Base-by-base conservation (phyloP, 1,139 yeast species). In the Sugiyamaella novakii region DNA sequence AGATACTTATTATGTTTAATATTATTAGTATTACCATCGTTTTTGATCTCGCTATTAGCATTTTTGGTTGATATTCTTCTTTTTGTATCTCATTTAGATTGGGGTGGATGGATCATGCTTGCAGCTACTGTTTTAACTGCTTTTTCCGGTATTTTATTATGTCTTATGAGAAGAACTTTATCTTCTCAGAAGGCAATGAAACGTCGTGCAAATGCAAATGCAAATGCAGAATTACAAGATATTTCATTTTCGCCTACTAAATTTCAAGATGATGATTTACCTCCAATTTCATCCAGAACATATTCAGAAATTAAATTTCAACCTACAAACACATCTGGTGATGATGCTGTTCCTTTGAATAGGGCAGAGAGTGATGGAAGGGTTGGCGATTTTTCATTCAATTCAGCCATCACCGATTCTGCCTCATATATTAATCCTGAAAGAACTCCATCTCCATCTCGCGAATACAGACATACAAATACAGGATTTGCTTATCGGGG, bases 101-200 rank as follows among this genome's bases (percentile, higher is more conserved):
- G 80, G 75, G 73, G 74, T 22, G 82, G 83, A 34, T 80, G 83
- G 83, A 66, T 76, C 53, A 62, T 75, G 21, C 63, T 78, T 35
- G 77, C 67, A 1, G 65, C 78, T 2, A 73, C 79, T 1, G 70
- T 73, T 10, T 60, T 77, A 40, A 65, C 74, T 3, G 74, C 76
- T 0, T 42, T 72, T 3, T 66, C 73, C 15, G 73, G 74, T 10
- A 65, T 76, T 12, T 58, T 68, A 42, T 60, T 75, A 18, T 77
- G 81, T 49, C 61, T 82, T 24, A 69, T 78, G 72, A 71, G 83
- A 56, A 71, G 85, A 54, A 71, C 79, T 0, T 71, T 75, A 12
- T 71, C 78, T 2, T 73, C 81, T 2, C 71, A 78, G 58, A 71
- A 70, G 49, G 74, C 73, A 6, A 63, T 65, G 64, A 61, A 65